Percentiles rank a stretch among this genome's conserved stretches.
phyloP scores from a whole-genome alignment of 2,329 filamentous ascomycete species.

The Ceratocystis cubensis region DNA sequence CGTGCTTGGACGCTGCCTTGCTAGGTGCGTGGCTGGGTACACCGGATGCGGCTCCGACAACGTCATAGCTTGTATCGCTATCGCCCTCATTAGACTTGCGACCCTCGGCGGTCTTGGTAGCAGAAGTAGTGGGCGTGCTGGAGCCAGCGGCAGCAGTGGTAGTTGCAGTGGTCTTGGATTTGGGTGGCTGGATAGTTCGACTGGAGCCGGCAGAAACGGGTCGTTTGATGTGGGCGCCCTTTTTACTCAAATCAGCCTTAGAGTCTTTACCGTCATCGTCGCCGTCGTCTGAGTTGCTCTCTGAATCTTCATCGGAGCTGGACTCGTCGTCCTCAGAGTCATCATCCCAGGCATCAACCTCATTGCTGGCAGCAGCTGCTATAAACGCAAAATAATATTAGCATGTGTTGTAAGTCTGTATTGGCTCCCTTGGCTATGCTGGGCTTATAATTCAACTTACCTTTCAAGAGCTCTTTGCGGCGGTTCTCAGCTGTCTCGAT shows the following conservation, averaged over 20 bases:
- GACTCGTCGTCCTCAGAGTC: slow-evolving; percentile 45
- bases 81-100: slow-evolving; percentile 77
- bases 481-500: slow-evolving; percentile 87
- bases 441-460: slow-evolving; percentile 37
- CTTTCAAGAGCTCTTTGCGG: slow-evolving; percentile 79
- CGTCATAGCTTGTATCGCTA: slow-evolving; percentile 91
- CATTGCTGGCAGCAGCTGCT: slow-evolving; percentile 60
- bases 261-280: neutral
- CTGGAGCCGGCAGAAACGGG: slow-evolving; percentile 44
- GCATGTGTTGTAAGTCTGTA: neutral
- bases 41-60: slow-evolving; percentile 68
- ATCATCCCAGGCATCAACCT: slow-evolving; percentile 54
- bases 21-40: slow-evolving; percentile 64
- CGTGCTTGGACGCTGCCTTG: slow-evolving; percentile 31
- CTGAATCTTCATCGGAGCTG: slow-evolving; percentile 26
- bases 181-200: slow-evolving; percentile 43
- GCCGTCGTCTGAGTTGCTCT: slow-evolving; percentile 29
- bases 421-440: neutral
- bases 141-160: slow-evolving; percentile 25
- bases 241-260: slow-evolving; percentile 24
- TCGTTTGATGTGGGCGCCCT: slow-evolving; percentile 29
- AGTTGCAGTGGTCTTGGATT: neutral
- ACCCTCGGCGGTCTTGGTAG: slow-evolving; percentile 46
- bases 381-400: slow-evolving; percentile 17
- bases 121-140: slow-evolving; percentile 27